These are phyloP conservation scores for Amphirosellinia nigrospora DNA, from an alignment of 495 filamentous ascomycete species.

Conservation along the genomic window DNA sequence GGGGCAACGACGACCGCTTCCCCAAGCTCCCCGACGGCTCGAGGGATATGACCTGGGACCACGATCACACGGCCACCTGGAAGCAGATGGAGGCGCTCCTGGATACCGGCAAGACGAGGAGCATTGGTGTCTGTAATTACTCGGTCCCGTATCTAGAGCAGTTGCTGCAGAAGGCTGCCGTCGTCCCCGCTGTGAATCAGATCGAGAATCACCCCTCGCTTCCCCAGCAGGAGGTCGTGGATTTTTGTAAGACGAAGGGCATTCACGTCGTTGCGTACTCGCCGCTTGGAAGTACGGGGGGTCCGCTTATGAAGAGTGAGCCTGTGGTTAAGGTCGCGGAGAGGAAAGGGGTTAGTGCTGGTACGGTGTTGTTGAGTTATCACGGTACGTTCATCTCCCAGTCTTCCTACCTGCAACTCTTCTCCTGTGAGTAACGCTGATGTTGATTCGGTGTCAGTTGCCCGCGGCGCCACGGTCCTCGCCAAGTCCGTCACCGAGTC, in stretches of 20 bases:
- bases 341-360: conserved; percentile 67
- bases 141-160: conserved; percentile 74
- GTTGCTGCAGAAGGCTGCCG: conserved; percentile 66
- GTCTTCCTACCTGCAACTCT: too few relatives aligned
- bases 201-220: conserved; percentile 87
- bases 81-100: conserved; percentile 79
- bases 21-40: conserved; percentile 74
- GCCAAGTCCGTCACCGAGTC: conserved; percentile 79
- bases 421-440: too few relatives aligned
- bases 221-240: conserved; percentile 86
- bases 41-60: conserved; percentile 68
- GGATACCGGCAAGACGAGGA: conserved; percentile 68
- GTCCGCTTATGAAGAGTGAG: conserved; percentile 71
- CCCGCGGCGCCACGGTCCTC: conserved; percentile 74
- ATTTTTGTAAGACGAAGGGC: conserved; percentile 73
- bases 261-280: conserved; percentile 80
- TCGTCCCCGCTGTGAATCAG: conserved; percentile 86
- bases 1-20: conserved; percentile 75
- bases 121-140: conserved; percentile 87
- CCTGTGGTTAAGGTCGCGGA: conserved; percentile 72
- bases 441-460: conserved; percentile 52
- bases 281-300: conserved; percentile 78
- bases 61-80: conserved; percentile 77
- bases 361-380: conserved; percentile 74
- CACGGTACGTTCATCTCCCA: conserved; percentile 63